These are phyloP conservation scores for Xylariaceae sp. DNA, from an alignment of 2,329 filamentous ascomycete species.

Conservation along the genomic window DNA sequence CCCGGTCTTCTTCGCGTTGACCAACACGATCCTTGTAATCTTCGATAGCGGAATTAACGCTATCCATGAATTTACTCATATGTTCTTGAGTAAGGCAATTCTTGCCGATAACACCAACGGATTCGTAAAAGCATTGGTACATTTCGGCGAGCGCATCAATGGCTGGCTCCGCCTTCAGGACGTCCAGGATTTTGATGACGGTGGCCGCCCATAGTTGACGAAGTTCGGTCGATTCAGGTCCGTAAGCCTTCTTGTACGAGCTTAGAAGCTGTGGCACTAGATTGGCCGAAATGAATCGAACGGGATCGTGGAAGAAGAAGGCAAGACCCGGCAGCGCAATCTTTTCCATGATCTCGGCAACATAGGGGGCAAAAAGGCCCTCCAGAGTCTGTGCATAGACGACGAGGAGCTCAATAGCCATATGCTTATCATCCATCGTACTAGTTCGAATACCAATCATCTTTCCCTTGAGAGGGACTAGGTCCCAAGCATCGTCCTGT, in stretches of 20 bases:
- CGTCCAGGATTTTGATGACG: constrained; percentile 86
- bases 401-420: constrained; percentile 96
- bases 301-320: constrained; percentile 99
- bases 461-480: constrained; percentile 94
- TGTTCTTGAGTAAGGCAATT: constrained; percentile 71
- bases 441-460: constrained; percentile 98
- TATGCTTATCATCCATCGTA: constrained; percentile 96
- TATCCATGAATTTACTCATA: constrained; percentile 83
- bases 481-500: constrained; percentile 94
- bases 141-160: constrained; percentile 97
- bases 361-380: constrained; percentile 84
- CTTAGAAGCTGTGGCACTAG: constrained; percentile 88
- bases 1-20: constrained; percentile 76
- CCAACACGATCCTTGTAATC: constrained; percentile 88
- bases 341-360: constrained; percentile 90
- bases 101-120: constrained; percentile 86
- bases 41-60: constrained; percentile 76
- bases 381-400: constrained; percentile 97
- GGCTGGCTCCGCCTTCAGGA: constrained; percentile 86
- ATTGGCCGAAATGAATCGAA: constrained; percentile 90
- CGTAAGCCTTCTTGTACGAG: constrained; percentile 89
- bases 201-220: constrained; percentile 78
- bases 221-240: constrained; percentile 72
- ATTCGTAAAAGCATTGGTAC: constrained; percentile 99
- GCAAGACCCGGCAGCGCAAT: constrained; percentile 89